These are phyloP conservation scores for Sutorius australiensis DNA, from an alignment of 768 basidiomycete species.

Conservation along the genomic window DNA sequence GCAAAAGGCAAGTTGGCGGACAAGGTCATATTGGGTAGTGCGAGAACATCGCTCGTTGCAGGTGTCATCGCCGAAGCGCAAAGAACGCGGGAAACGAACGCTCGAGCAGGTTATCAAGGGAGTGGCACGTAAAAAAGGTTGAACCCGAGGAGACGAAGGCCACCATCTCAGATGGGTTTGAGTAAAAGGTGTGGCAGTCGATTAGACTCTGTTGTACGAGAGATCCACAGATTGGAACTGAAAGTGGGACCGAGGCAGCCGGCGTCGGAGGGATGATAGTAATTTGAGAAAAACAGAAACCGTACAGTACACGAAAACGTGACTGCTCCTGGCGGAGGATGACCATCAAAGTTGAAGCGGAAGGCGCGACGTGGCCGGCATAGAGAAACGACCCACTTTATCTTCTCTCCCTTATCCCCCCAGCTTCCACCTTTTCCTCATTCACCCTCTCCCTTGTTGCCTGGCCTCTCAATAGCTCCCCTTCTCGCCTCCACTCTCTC, in stretches of 20 bases:
- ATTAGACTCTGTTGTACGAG: background rate
- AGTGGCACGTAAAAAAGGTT: slow-evolving; percentile 1
- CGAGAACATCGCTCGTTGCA: slow-evolving; percentile 10
- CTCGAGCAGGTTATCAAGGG: slow-evolving; percentile 1
- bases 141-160: slow-evolving; percentile 2
- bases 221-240: background rate
- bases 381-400: slow-evolving; percentile 13
- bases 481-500: slow-evolving; percentile 73
- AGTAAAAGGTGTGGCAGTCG: background rate
- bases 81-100: slow-evolving; percentile 7
- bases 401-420: slow-evolving; percentile 29
- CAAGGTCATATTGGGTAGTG: slow-evolving; percentile 6
- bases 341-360: background rate
- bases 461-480: slow-evolving; percentile 39
- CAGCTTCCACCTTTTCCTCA: slow-evolving; percentile 1
- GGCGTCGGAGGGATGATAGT: background rate
- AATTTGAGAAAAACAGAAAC: background rate
- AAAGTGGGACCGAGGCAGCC: background rate
- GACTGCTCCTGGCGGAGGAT: background rate
- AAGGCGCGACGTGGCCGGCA: background rate
- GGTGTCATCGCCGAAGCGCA: background rate
- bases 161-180: slow-evolving; percentile 8
- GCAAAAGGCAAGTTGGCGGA: slow-evolving; percentile 4
- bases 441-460: slow-evolving; percentile 15
- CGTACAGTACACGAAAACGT: background rate